Percentiles rank a stretch among this genome's conserved stretches.
Conservation (phyloP, 441 rosid genomes). For the Euphorbia schlechtendalii region DNA sequence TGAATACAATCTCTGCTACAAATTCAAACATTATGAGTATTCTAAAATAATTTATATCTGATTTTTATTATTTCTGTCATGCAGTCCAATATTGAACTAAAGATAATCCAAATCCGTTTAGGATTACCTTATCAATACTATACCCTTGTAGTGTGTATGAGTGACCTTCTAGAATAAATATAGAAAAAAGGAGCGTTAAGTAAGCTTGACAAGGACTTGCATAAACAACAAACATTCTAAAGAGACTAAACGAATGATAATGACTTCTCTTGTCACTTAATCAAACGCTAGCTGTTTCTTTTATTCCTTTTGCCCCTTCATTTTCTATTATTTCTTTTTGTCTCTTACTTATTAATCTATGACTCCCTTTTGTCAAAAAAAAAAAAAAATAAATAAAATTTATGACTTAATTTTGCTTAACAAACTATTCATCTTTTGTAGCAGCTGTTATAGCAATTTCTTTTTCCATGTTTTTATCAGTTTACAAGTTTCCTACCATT, state of each 20-base stretch:
- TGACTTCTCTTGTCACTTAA: constrained; percentile 22
- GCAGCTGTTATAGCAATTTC: background rate
- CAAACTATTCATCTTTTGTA: background rate
- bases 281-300: constrained; percentile 13
- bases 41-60: no score
- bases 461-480: constrained; percentile 27
- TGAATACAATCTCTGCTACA: no score
- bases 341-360: background rate
- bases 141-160: background rate
- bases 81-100: no score
- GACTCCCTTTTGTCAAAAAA: no score
- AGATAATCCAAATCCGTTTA: no score
- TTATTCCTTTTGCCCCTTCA: constrained; percentile 12
- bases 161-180: constrained; percentile 5
- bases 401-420: background rate
- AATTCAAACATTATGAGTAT: no score
- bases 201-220: constrained; percentile 23
- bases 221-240: constrained; percentile 16
- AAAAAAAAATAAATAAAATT: no score
- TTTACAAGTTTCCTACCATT: background rate
- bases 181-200: constrained; percentile 14
- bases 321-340: no score
- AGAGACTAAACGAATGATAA: no score
- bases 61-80: no score
- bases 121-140: no score